These are phyloP conservation scores for Neonectria sp. DNA, from an alignment of 2,329 filamentous ascomycete genomes.

Conservation along the genomic window DNA sequence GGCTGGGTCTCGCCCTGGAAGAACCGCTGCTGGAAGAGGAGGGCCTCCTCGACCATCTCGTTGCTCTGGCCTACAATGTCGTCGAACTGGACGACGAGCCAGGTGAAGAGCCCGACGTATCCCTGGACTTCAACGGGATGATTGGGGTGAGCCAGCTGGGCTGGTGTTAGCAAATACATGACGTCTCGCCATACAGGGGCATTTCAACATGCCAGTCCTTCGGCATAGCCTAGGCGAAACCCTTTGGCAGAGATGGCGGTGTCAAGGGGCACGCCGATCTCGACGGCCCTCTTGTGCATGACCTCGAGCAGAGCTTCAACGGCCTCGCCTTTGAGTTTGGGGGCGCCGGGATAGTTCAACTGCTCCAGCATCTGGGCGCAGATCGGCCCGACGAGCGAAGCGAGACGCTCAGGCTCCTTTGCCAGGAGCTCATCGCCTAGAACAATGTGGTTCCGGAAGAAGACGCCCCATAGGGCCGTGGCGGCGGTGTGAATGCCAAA, in stretches of 20 bases:
- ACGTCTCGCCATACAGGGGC: neutral
- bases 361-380: conserved; percentile 18
- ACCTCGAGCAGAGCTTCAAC: conserved; percentile 22
- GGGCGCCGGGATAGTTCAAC: conserved; percentile 16
- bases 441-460: conserved; percentile 9
- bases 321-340: conserved; percentile 18
- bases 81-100: conserved; percentile 26
- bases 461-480: conserved; percentile 5
- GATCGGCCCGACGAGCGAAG: conserved; percentile 11
- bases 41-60: conserved; percentile 25
- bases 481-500: neutral
- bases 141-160: conserved; percentile 18
- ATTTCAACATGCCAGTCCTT: conserved; percentile 14
- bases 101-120: conserved; percentile 20
- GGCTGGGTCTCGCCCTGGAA: conserved; percentile 19
- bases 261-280: conserved; percentile 21
- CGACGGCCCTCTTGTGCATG: conserved; percentile 19
- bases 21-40: conserved; percentile 19
- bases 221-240: conserved; percentile 18
- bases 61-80: conserved; percentile 23
- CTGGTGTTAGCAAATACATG: conserved; percentile 2
- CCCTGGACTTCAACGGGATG: conserved; percentile 24
- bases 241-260: conserved; percentile 19
- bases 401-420: conserved; percentile 13
- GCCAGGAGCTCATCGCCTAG: conserved; percentile 14